Percentiles rank a stretch among this genome's conserved stretches.
These are phyloP conservation scores for Plasmodium chabaudi DNA, from an alignment of 169 alveolate genomes.

Conservation along the genomic window DNA sequence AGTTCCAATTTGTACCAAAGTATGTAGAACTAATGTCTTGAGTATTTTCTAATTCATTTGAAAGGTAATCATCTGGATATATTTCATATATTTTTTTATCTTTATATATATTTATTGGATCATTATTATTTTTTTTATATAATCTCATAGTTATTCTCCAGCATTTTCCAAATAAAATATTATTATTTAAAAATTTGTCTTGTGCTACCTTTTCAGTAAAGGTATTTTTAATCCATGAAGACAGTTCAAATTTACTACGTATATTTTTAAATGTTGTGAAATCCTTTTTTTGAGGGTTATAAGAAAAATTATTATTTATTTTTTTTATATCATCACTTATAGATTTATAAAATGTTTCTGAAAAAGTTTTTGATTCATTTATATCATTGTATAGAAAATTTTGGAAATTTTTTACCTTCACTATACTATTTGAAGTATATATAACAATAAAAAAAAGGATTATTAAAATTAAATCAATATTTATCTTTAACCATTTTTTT, in stretches of 20 bases:
- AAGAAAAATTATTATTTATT: conserved; percentile 55
- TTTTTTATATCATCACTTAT: conserved; percentile 53
- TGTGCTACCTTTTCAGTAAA: conserved; percentile 29
- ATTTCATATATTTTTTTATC: conserved; percentile 62
- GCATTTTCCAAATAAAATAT: conserved; percentile 60
- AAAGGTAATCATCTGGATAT: conserved; percentile 73
- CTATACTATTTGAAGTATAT: conserved; percentile 75
- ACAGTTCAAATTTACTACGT: conserved; percentile 24
- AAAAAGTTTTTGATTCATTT: conserved; percentile 24
- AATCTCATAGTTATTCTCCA: conserved; percentile 76
- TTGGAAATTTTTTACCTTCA: conserved; percentile 58
- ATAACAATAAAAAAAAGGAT: conserved; percentile 75
- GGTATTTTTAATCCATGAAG: conserved; percentile 56
- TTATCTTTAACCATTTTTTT: conserved; percentile 79
- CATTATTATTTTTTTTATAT: conserved; percentile 48
- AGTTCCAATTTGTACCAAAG: conserved; percentile 34
- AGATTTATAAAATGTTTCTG: conserved; percentile 32
- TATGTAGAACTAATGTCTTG: conserved; percentile 32
- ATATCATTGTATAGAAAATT: conserved; percentile 40
- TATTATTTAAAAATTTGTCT: conserved; percentile 42
- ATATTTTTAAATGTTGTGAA: conserved; percentile 26
- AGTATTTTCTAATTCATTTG: conserved; percentile 28
- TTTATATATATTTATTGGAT: conserved; percentile 35
- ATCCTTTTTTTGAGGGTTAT: conserved; percentile 70
- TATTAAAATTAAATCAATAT: conserved; percentile 73